These are phyloP conservation scores for Blastobotrys indianensis DNA, from an alignment of 1,139 yeast species.

Conservation along the genomic window DNA sequence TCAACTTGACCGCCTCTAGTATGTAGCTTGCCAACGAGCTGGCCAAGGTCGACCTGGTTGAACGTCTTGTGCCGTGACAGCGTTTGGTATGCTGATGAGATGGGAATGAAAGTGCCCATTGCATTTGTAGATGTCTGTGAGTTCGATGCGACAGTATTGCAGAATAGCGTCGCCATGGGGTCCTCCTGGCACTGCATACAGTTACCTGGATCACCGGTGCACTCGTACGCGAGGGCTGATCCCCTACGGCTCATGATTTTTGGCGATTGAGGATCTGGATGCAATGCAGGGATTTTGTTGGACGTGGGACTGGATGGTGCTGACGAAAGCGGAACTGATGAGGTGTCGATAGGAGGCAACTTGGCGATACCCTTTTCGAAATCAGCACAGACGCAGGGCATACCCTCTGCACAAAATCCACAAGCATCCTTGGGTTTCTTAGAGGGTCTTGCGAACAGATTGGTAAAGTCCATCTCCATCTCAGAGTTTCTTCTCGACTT, in stretches of 20 bases:
- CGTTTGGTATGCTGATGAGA: constrained; percentile 84
- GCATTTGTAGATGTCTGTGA: constrained; percentile 20
- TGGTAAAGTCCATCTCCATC: constrained; percentile 33
- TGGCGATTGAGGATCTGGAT: constrained; percentile 39
- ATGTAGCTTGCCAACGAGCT: constrained; percentile 66
- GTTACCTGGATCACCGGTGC: constrained; percentile 85
- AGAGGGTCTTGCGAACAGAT: constrained; percentile 21
- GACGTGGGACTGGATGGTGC: neutral
- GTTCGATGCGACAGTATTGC: constrained; percentile 70
- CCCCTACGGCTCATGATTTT: constrained; percentile 22
- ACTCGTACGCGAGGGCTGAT: constrained; percentile 24
- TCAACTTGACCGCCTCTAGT: constrained; percentile 87
- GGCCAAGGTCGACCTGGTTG: constrained; percentile 63
- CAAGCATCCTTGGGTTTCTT: constrained; percentile 50
- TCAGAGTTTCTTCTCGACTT: constrained; percentile 11
- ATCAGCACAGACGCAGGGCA: constrained; percentile 89
- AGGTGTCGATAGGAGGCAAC: constrained; percentile 11
- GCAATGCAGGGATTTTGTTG: constrained; percentile 49
- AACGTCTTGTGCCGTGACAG: constrained; percentile 75
- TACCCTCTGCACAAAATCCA: constrained; percentile 88
- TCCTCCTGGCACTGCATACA: constrained; percentile 79
- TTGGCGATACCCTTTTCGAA: constrained; percentile 14
- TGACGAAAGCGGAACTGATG: constrained; percentile 4
- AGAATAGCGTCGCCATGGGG: constrained; percentile 84
- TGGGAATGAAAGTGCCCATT: constrained; percentile 64